Evolutionary conservation across 2,329 filamentous ascomycete genomes (phyloP), one percentile per base, ranked within the genome.

Genomic region (Diaporthe sp.): DNA sequence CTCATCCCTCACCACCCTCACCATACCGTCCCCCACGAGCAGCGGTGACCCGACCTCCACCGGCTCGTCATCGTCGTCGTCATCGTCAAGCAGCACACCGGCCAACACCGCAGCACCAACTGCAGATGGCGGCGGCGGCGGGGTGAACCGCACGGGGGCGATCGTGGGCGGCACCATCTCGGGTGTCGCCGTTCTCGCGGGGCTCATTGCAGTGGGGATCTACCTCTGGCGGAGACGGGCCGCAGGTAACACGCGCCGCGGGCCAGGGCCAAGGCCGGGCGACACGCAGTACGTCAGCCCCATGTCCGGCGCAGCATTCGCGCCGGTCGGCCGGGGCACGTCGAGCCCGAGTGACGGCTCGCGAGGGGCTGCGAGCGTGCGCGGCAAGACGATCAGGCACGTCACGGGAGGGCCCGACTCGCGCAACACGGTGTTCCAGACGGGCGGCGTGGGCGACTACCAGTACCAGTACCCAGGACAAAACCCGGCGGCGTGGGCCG

Each of bases 121-220:
- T 17, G 70, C 77, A 28, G 44, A 73, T n/a, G 72, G 75, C 39
- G 76, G 78, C 58, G 59, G 58, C 22, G 44, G 51, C 3, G 57
- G 69, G 25, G 72, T 75, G 25, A 79, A 83, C 55, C 83, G 82
- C n/a, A 86, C 85, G 0, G 88, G 87, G 2, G 87, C 87, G 53
- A 89, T 91, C 46, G 85, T 91, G 4, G 90, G 90, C 37, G 89
- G 88, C 17, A 86, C 85, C 22, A 84, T 92, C 55, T 86, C 88
- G n/a, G 88, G 88, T 22, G 82, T 89, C 0, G 88, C 87, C 7
- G 84, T 84, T 4, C 76, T 90, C 2, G 81, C 86, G 12, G 83
- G 85, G 9, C 76, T 90, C 9, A 76, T 85, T 8, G 85, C 85
- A 0, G 77, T 89, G 0, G 81, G 80, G 28, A 79, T 88, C 69